A percentile compares a stretch with the other conserved stretches of the same genome.
Conservation (phyloP, 2,329 filamentous ascomycete species). For the Fonsecaea pedrosoi region DNA sequence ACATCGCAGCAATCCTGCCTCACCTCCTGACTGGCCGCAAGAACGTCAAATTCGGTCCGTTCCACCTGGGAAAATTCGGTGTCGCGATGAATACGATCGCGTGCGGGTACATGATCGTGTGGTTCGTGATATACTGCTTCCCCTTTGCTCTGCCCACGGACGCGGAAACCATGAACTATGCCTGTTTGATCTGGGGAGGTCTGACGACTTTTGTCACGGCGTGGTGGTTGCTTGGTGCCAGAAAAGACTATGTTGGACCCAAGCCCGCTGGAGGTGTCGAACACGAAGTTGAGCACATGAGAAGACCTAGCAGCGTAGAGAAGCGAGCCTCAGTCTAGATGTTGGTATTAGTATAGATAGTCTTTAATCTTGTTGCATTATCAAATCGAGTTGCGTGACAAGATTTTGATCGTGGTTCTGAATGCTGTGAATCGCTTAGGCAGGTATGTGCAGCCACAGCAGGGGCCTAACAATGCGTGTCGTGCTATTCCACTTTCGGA, state of each 20-base stretch:
- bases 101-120: constrained; percentile 61
- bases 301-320: constrained; percentile 29
- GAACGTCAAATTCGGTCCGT: constrained; percentile 60
- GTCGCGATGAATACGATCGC: constrained; percentile 58
- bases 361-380: neutral
- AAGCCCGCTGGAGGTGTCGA: constrained; percentile 27
- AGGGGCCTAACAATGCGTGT: no score
- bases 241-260: constrained; percentile 27
- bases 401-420: neutral
- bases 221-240: constrained; percentile 49
- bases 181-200: constrained; percentile 59
- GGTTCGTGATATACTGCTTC: constrained; percentile 67
- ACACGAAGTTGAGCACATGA: constrained; percentile 23
- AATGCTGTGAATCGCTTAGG: no score
- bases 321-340: constrained; percentile 25
- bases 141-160: constrained; percentile 57
- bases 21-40: constrained; percentile 60
- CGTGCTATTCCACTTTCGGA: neutral
- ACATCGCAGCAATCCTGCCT: constrained; percentile 59
- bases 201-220: constrained; percentile 57
- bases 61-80: constrained; percentile 61
- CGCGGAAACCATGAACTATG: constrained; percentile 61
- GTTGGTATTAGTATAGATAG: neutral
- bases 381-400: neutral
- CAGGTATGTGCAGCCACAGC: no score